Evolutionary conservation across 129 eudicot genomes (phyloP).

Genomic region (Rutidosis leptorrhynchoides): DNA sequence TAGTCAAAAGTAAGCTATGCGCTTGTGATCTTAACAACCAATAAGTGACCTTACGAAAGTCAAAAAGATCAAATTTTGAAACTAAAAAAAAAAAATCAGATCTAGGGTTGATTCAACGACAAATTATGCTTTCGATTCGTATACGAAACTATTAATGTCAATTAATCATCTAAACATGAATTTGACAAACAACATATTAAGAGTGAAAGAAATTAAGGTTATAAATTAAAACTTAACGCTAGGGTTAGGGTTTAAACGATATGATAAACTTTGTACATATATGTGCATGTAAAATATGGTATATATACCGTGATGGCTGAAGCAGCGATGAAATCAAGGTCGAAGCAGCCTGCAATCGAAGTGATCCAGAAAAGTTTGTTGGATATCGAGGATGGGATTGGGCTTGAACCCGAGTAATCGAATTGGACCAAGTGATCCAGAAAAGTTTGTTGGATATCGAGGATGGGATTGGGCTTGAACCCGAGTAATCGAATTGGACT

Average conservation of each 20-base stretch:
- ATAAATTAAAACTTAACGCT: neutral
- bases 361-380: constrained; percentile 31
- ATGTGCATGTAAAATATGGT: neutral
- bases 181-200: too few relatives aligned
- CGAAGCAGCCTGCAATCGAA: constrained; percentile 25
- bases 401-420: constrained; percentile 24
- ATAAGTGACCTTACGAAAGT: neutral
- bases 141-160: neutral
- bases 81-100: neutral
- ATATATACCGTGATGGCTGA: constrained; percentile 29
- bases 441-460: constrained; percentile 16
- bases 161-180: too few relatives aligned
- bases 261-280: neutral
- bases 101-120: neutral
- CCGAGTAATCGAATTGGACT: constrained; percentile 19
- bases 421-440: constrained; percentile 35
- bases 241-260: constrained; percentile 4
- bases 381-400: constrained; percentile 19
- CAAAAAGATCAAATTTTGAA: neutral
- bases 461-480: constrained; percentile 30
- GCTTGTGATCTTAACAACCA: neutral
- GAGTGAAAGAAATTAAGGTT: neutral
- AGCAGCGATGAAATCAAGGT: constrained; percentile 10
- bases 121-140: neutral
- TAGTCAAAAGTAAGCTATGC: neutral